phyloP scores from a whole-genome alignment of 2,329 filamentous ascomycete species.

The Colletotrichum tropicicola region DNA sequence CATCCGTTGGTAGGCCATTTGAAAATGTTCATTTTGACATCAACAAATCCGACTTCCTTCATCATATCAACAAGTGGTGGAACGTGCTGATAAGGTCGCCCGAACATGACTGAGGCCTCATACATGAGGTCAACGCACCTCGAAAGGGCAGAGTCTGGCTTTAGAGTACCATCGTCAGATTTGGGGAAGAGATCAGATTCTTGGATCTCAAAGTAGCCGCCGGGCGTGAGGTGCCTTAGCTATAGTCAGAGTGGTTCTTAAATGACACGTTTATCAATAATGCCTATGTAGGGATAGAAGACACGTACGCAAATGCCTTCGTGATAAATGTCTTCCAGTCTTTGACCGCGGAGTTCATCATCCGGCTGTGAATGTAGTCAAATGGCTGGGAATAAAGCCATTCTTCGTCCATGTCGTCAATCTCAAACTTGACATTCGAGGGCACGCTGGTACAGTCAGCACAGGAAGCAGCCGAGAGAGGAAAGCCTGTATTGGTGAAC shows the following conservation, averaged over 20 bases:
- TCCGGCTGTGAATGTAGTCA: conserved; percentile 67
- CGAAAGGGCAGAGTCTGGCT: conserved; percentile 14
- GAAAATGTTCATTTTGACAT: conserved; percentile 37
- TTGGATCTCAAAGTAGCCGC: conserved; percentile 54
- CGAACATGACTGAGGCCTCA: conserved; percentile 31
- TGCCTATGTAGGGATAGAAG: no score
- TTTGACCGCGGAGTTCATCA: conserved; percentile 61
- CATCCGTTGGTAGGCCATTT: conserved; percentile 42
- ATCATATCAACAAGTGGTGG: conserved; percentile 33
- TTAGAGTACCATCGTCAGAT: conserved; percentile 52
- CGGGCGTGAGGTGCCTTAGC: conserved; percentile 54
- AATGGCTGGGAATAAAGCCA: conserved; percentile 50
- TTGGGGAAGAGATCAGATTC: conserved; percentile 48
- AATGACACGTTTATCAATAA: no score
- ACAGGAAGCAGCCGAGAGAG: conserved; percentile 31
- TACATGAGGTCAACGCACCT: conserved; percentile 33
- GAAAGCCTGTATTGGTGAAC: not conserved
- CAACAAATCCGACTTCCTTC: conserved; percentile 40
- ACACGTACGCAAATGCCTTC: conserved; percentile 48
- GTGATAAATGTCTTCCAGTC: conserved; percentile 59
- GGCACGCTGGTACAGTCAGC: conserved; percentile 44
- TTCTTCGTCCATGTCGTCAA: conserved; percentile 44
- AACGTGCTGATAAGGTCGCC: conserved; percentile 35
- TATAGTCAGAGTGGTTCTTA: conserved; percentile 35
- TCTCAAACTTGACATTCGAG: conserved; percentile 46